phyloP scores from a whole-genome alignment of 169 alveolate genomes.

The Cryptosporidium sp. region DNA sequence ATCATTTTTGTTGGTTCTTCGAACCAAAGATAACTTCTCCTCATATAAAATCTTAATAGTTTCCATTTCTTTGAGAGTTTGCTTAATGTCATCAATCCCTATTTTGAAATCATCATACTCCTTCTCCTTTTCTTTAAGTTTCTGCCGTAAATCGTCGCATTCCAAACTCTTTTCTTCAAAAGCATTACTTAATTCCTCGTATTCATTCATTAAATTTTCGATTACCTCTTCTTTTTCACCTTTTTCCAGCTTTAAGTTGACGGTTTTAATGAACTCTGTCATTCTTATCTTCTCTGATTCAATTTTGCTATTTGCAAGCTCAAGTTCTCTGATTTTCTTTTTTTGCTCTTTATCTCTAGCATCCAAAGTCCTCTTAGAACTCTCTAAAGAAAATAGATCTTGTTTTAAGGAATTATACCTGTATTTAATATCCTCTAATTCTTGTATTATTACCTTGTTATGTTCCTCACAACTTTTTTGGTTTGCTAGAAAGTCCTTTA shows the following conservation, averaged over 20 bases:
- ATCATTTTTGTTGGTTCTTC: conserved; percentile 2
- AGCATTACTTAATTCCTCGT: conserved; percentile 73
- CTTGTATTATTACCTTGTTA: not conserved
- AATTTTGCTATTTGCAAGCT: conserved; percentile 9
- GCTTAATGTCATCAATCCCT: conserved; percentile 29
- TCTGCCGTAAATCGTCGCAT: conserved; percentile 30
- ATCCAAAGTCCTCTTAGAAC: not conserved
- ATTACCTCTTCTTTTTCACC: conserved; percentile 11
- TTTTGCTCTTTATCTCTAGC: conserved; percentile 27
- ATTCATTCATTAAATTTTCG: conserved; percentile 45
- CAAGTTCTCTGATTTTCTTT: conserved; percentile 22
- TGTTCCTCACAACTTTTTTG: conserved; percentile 32
- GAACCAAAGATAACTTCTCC: conserved; percentile 51
- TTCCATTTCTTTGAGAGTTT: conserved; percentile 23
- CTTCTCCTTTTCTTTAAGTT: conserved; percentile 30
- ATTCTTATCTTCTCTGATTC: not conserved
- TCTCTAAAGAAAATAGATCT: not conserved
- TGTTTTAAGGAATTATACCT: conserved; percentile 25
- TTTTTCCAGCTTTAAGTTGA: not conserved
- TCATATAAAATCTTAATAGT: conserved; percentile 51
- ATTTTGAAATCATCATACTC: conserved; percentile 2
- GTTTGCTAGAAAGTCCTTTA: conserved; percentile 22
- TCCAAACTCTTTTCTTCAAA: conserved; percentile 71
- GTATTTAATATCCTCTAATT: conserved; percentile 15
- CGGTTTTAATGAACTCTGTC: not conserved